A percentile compares a stretch with the other conserved stretches of the same genome.
phyloP scores from a whole-genome alignment of 2,329 filamentous ascomycete genomes.

The Botrytis hyacinthi region DNA sequence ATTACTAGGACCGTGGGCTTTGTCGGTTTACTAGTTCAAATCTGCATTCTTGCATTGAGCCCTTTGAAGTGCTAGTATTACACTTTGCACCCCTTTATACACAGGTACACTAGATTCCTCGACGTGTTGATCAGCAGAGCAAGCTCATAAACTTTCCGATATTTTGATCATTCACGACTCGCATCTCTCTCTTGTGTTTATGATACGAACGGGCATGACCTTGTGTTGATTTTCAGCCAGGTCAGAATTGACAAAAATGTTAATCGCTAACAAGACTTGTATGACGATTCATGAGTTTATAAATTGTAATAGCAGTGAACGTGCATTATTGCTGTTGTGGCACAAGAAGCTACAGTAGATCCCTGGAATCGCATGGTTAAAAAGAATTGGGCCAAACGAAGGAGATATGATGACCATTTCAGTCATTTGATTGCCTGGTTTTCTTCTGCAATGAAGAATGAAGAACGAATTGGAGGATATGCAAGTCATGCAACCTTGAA shows the following conservation, averaged over 20 bases:
- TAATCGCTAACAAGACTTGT: background rate
- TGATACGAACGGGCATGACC: background rate
- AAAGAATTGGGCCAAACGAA: background rate
- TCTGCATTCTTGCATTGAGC: background rate
- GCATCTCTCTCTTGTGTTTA: background rate
- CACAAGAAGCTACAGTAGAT: background rate
- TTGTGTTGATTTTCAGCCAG: background rate
- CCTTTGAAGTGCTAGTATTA: background rate
- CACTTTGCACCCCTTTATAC: background rate
- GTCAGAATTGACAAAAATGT: background rate
- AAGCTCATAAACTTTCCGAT: fast-evolving
- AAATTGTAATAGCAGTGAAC: background rate
- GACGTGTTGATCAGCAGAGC: background rate
- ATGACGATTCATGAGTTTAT: background rate
- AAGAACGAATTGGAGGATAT: background rate
- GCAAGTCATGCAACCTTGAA: background rate
- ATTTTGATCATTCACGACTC: fast-evolving
- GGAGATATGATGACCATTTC: background rate
- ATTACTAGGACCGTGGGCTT: background rate
- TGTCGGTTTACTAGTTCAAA: background rate
- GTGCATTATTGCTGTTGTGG: background rate
- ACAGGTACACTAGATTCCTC: background rate
- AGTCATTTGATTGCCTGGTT: background rate
- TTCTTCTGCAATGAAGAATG: background rate
- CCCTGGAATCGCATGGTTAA: background rate